Percentiles rank a stretch among this genome's conserved stretches.
Evolutionary conservation across 2,329 filamentous ascomycete species (phyloP).

Genomic region (Nectriaceae sp.): DNA sequence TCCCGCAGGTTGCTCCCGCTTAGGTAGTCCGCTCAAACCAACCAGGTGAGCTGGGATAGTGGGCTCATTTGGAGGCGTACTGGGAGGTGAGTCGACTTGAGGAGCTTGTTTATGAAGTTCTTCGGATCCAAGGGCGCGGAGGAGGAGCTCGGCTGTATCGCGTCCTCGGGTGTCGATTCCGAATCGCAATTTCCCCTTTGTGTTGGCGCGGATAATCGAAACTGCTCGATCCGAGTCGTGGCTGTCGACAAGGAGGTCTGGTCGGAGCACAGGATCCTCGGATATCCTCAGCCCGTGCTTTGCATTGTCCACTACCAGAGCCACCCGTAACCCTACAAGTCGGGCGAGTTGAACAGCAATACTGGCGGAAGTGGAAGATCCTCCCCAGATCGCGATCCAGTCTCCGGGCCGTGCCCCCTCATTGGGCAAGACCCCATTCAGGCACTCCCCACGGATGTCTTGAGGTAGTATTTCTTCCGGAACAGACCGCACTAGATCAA

Average conservation of each 20-base stretch:
- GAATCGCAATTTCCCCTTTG: constrained; percentile 61
- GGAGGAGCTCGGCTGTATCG: constrained; percentile 61
- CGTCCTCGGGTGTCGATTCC: constrained; percentile 68
- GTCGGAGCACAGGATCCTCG: constrained; percentile 41
- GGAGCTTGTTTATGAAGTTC: constrained; percentile 42
- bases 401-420: constrained; percentile 63
- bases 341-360: constrained; percentile 69
- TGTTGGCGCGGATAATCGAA: constrained; percentile 62
- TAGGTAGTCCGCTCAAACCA: constrained; percentile 68
- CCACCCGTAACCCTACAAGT: constrained; percentile 63
- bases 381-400: constrained; percentile 76
- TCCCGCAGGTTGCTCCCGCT: constrained; percentile 45
- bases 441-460: constrained; percentile 65
- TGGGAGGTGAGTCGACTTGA: constrained; percentile 36
- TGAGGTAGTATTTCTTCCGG: constrained; percentile 51
- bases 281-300: constrained; percentile 64
- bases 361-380: constrained; percentile 70
- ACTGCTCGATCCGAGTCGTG: constrained; percentile 66
- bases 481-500: constrained; percentile 49
- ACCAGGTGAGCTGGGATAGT: constrained; percentile 57
- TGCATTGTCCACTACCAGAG: constrained; percentile 66
- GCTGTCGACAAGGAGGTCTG: constrained; percentile 70
- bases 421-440: constrained; percentile 50
- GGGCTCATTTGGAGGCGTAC: constrained; percentile 36
- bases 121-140: constrained; percentile 36